Conservation (phyloP, 768 basidiomycete species). For the Lyophyllum semitale region DNA sequence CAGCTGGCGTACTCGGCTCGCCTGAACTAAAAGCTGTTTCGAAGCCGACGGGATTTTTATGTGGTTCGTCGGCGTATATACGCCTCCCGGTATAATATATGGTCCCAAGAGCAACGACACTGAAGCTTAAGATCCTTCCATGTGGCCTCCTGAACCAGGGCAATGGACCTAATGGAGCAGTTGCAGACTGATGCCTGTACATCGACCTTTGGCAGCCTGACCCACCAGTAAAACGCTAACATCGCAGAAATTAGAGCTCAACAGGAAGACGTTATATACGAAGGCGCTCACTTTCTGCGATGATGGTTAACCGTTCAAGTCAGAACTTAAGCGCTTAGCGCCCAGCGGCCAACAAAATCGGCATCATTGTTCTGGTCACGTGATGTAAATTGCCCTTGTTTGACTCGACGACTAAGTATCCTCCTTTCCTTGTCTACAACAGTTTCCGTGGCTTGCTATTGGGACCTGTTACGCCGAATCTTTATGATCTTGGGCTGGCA, state of each 20-base stretch:
- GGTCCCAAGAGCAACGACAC: slow-evolving; percentile 6
- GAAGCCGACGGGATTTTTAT: neutral
- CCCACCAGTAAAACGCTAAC: no score
- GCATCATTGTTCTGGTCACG: slow-evolving; percentile 5
- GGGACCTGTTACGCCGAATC: neutral
- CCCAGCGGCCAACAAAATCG: neutral
- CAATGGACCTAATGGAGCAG: neutral
- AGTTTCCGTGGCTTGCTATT: neutral
- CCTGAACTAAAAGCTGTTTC: neutral
- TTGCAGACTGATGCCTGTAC: neutral
- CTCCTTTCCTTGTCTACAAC: neutral
- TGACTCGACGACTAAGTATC: no score
- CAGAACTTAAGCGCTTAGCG: neutral
- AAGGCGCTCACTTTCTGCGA: neutral
- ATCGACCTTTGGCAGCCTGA: neutral
- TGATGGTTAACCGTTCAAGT: neutral
- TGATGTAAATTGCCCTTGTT: neutral
- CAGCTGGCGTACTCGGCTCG: neutral
- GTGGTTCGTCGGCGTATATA: slow-evolving; percentile 5
- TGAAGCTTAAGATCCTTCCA: neutral
- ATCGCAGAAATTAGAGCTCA: no score
- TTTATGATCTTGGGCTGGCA: neutral
- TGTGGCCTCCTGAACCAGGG: neutral
- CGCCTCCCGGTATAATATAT: slow-evolving; percentile 1
- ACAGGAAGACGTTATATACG: neutral